phyloP scores from a whole-genome alignment of 208 protist genomes.

The Crithidia expoeki region DNA sequence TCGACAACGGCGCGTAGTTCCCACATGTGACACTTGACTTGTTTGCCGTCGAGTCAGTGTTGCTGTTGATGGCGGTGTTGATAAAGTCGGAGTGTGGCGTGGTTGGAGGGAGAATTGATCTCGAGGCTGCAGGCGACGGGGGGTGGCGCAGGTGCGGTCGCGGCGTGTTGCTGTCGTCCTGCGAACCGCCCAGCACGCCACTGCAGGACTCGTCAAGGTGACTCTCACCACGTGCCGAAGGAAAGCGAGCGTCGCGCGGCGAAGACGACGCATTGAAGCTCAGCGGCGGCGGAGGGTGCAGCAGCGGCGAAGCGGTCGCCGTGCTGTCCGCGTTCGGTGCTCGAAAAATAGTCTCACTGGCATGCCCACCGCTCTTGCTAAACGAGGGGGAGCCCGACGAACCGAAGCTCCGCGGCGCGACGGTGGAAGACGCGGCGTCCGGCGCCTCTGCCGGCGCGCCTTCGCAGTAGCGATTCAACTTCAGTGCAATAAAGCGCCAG shows the following conservation, averaged over 20 bases:
- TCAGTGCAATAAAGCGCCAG: slow-evolving; percentile 86
- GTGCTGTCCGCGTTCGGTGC: background rate
- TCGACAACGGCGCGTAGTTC: slow-evolving; percentile 26
- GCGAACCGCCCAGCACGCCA: background rate
- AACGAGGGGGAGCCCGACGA: background rate
- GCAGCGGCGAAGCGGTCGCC: background rate
- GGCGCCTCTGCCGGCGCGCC: background rate
- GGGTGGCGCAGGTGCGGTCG: background rate
- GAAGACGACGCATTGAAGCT: background rate
- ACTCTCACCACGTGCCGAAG: background rate
- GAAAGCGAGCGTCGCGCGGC: background rate
- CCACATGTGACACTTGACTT: background rate
- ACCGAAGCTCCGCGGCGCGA: background rate
- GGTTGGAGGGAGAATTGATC: slow-evolving; percentile 1
- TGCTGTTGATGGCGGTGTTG: background rate
- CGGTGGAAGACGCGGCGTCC: background rate
- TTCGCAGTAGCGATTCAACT: slow-evolving; percentile 39
- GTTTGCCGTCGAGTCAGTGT: background rate
- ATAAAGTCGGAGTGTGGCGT: background rate
- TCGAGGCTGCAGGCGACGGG: background rate
- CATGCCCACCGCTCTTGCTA: background rate
- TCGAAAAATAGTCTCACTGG: background rate
- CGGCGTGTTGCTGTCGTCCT: background rate
- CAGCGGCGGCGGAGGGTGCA: background rate
- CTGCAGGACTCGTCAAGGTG: slow-evolving; percentile 1